Evolutionary conservation across 257 asterid genomes (phyloP), one percentile per base, ranked within the genome.

Genomic region (Apocynum venetum): DNA sequence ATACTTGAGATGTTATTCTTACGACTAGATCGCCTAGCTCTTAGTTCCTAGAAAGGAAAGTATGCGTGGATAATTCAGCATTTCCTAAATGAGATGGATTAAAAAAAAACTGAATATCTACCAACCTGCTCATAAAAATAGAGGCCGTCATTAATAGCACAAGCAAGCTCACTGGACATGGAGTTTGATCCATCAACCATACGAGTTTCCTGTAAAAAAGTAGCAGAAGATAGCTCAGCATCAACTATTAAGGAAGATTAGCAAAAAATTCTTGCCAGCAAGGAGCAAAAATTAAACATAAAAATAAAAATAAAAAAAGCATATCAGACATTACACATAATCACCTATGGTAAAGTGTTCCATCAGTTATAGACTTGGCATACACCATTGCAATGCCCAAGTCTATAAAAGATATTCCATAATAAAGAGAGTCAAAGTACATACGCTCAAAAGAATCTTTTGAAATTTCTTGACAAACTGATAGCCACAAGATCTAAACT

Each of bases 51-150:
- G 74, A 85, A 25, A 78, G 75, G 69, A 77, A 79, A 72, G 72
- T 51, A 61, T 35, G 52, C 70, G 68, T 51, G 60, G 40, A 56
- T 9, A 63, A 71, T 53, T n/a, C 74, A 72, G 67, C 36, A 77
- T 36, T 65, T 5, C 3, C n/a, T 11, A 69, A 47, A 35, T 67
- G 68, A 63, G n/a, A 31, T 20, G 38, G 46, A 64, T 53, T 64
- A 70, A 81, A 73, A 20, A 77, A 66, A 78, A 53, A 80, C 10
- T 77, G 74, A 81, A 71, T 59, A 63, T 78, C 72, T 49, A 71
- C 53, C 65, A 82, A 94, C 98, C 98, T 92, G 98, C 94, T 92
- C 98, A 84, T 92, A 92, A 83, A 79, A 91, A 83, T 85, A 91
- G 77, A 94, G 97, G 78, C 95, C 95, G 55, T 92, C 97, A 85